Percentiles rank a stretch among this genome's conserved stretches.
Conservation (phyloP, 2,329 filamentous ascomycete species). For the Fonsecaea erecta region DNA sequence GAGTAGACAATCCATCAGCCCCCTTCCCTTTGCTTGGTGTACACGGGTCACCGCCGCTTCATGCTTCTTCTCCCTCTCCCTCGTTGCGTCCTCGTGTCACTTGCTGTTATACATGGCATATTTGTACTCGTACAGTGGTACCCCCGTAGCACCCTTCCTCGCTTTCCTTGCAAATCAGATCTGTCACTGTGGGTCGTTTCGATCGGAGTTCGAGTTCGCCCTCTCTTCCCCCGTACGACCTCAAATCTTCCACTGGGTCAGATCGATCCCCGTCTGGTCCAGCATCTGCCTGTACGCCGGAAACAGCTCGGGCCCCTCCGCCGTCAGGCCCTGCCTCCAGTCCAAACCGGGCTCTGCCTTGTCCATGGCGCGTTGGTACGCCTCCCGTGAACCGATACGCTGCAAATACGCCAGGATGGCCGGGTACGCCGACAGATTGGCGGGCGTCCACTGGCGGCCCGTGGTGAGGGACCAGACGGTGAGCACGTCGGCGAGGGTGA, state of each 20-base stretch:
- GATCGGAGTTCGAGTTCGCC: background rate
- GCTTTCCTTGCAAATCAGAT: no score
- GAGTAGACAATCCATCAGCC: no score
- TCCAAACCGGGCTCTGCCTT: constrained; percentile 58
- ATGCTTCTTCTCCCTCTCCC: no score
- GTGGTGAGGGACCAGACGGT: constrained; percentile 65
- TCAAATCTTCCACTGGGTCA: background rate
- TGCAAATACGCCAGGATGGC: constrained; percentile 55
- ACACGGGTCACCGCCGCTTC: no score
- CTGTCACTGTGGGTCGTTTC: no score
- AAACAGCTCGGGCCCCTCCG: constrained; percentile 18
- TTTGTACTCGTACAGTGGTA: no score
- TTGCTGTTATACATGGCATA: no score
- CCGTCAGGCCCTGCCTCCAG: constrained; percentile 16
- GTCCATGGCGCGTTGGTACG: constrained; percentile 54
- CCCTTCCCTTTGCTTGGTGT: no score
- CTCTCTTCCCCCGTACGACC: background rate
- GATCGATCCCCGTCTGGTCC: constrained; percentile 15
- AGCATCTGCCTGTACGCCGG: constrained; percentile 4
- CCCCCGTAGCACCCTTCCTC: no score
- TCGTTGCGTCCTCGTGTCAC: no score
- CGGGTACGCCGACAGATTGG: constrained; percentile 49
- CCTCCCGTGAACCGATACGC: constrained; percentile 52
- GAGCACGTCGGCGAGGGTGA: constrained; percentile 71
- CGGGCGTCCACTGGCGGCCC: constrained; percentile 59